Evolutionary conservation across 257 asterid genomes (phyloP).

Genomic region (Salvia miltiorrhiza): DNA sequence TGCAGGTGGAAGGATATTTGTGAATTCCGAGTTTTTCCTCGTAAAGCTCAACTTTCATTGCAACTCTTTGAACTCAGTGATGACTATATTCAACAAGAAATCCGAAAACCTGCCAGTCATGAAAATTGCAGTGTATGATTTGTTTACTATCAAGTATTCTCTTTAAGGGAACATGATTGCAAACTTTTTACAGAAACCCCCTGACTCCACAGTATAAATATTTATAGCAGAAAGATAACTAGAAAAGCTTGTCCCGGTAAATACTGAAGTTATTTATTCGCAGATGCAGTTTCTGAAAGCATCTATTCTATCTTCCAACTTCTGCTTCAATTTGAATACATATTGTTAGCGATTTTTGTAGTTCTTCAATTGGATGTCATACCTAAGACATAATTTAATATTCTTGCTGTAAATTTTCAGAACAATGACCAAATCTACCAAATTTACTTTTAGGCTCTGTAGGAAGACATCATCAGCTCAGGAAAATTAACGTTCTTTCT

Average conservation of each 20-base stretch:
- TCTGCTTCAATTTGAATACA: background rate
- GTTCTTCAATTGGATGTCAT: background rate
- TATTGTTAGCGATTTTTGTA: background rate
- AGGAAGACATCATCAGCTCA: background rate
- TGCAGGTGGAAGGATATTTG: conserved; percentile 84
- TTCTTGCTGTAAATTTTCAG: background rate
- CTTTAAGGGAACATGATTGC: conserved; percentile 8
- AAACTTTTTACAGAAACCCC: background rate
- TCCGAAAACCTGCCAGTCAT: conserved; percentile 57
- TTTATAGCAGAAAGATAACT: background rate
- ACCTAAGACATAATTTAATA: background rate
- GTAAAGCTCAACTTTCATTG: conserved; percentile 56
- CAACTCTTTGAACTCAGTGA: conserved; percentile 81
- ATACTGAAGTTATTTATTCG: background rate
- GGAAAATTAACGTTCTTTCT: background rate
- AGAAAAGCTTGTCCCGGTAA: background rate
- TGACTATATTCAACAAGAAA: conserved; percentile 87
- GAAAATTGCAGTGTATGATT: conserved; percentile 67
- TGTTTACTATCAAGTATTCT: conserved; percentile 20
- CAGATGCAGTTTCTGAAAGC: conserved; percentile 6
- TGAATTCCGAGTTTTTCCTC: conserved; percentile 72
- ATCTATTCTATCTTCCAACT: background rate
- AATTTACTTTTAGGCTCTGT: background rate
- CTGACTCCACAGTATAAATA: background rate
- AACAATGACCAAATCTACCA: background rate